These are phyloP conservation scores for Xylaria sp. DNA, from an alignment of 2,329 filamentous ascomycete genomes.

Conservation along the genomic window DNA sequence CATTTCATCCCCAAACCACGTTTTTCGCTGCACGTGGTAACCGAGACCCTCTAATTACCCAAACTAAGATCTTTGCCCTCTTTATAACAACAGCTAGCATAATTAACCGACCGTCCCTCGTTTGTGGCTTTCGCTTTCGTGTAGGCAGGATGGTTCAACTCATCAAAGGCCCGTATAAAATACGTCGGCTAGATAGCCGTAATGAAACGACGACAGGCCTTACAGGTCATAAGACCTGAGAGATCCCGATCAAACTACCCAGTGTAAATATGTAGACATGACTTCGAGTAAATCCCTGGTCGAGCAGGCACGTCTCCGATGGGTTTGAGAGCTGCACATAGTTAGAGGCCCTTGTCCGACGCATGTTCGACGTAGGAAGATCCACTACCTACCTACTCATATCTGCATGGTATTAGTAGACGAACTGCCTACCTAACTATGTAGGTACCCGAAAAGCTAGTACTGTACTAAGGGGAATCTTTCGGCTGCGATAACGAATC, in stretches of 20 bases:
- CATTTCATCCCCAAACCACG: not conserved
- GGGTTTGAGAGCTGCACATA: not conserved
- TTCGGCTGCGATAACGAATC: not conserved
- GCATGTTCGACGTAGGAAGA: not conserved
- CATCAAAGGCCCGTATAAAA: not conserved
- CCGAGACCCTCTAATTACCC: not conserved
- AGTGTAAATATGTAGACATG: too few relatives aligned
- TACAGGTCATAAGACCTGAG: conserved; percentile 9
- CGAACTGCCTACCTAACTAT: not conserved
- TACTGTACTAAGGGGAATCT: not conserved
- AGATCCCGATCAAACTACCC: not conserved
- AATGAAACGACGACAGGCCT: conserved; percentile 2
- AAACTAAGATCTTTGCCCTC: not conserved
- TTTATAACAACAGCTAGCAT: not conserved
- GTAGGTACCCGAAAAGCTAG: not conserved
- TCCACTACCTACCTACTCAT: not conserved
- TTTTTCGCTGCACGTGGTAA: not conserved
- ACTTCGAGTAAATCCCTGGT: too few relatives aligned
- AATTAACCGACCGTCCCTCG: not conserved
- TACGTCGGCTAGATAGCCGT: not conserved
- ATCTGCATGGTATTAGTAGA: not conserved
- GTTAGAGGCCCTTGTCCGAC: not conserved
- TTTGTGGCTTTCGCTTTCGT: not conserved
- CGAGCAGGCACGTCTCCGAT: not conserved
- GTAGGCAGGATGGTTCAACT: not conserved